These are phyloP conservation scores for Glycine latifolia DNA, from an alignment of 306 rosid species.

Conservation along the genomic window DNA sequence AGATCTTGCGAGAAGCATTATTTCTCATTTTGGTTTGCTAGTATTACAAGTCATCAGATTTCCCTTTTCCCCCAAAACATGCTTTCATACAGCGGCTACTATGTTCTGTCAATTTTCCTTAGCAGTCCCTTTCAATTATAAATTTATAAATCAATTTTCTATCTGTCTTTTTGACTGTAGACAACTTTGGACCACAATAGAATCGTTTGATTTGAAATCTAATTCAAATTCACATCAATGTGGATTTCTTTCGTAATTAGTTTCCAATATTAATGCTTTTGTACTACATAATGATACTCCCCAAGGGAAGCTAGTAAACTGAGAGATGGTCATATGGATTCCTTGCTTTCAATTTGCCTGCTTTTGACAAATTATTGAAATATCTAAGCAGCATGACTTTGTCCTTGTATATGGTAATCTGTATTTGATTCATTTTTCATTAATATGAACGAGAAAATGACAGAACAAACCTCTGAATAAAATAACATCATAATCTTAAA, in stretches of 20 bases:
- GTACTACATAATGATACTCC: background rate
- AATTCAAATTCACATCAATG: background rate
- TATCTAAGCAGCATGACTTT: background rate
- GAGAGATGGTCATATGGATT: background rate
- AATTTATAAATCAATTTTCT: background rate
- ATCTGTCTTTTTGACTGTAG: conserved; percentile 29
- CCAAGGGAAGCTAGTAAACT: background rate
- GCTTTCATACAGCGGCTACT: conserved; percentile 16
- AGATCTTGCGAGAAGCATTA: background rate
- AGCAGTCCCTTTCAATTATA: conserved; percentile 15
- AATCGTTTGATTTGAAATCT: background rate
- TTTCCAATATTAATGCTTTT: background rate
- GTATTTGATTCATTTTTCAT: background rate
- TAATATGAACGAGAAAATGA: background rate
- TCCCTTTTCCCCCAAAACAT: conserved; percentile 26
- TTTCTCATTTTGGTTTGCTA: background rate
- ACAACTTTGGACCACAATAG: conserved; percentile 41
- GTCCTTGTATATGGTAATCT: background rate
- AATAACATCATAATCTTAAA: background rate
- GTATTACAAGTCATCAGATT: conserved; percentile 3
- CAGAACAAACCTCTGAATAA: background rate
- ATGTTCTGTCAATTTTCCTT: conserved; percentile 31
- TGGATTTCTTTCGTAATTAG: background rate
- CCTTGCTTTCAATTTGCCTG: background rate
- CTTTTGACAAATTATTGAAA: conserved; percentile 23